A percentile compares a stretch with the other conserved stretches of the same genome.
phyloP scores from a whole-genome alignment of 768 basidiomycete species.

The Phlebiopsis flavidoalba region DNA sequence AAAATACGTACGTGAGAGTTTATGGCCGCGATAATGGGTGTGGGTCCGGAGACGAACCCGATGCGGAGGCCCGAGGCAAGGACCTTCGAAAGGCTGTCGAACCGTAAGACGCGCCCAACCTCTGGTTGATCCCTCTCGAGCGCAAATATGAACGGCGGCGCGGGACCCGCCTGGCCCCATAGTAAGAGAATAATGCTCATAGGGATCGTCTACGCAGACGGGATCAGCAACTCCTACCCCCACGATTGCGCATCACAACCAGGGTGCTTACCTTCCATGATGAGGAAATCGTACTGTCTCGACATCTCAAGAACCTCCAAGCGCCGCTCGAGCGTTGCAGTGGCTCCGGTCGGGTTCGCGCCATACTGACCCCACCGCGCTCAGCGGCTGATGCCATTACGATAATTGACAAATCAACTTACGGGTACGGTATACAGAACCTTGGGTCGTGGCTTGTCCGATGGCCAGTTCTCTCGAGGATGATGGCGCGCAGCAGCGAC shows the following conservation, averaged over 20 bases:
- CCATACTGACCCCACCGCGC: slow-evolving; percentile 49
- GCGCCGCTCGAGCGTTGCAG: slow-evolving; percentile 63
- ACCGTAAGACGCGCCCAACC: slow-evolving; percentile 77
- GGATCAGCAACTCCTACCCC: background rate
- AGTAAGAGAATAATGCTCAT: slow-evolving; percentile 76
- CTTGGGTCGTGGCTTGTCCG: slow-evolving; percentile 65
- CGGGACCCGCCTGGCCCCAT: slow-evolving; percentile 53
- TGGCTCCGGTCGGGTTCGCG: slow-evolving; percentile 83
- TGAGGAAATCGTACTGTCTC: slow-evolving; percentile 68
- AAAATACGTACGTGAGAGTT: slow-evolving; percentile 55
- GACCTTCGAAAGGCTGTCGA: slow-evolving; percentile 88
- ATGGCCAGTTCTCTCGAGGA: slow-evolving; percentile 73
- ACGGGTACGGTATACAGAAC: slow-evolving; percentile 80
- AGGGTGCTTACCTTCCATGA: slow-evolving; percentile 66
- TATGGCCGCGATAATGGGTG: slow-evolving; percentile 58
- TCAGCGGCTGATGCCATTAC: background rate
- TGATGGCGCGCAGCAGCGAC: slow-evolving; percentile 48
- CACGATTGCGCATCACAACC: background rate
- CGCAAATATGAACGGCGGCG: slow-evolving; percentile 77
- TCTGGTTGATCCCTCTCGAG: slow-evolving; percentile 65
- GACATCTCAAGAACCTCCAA: slow-evolving; percentile 69
- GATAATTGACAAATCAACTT: slow-evolving; percentile 5
- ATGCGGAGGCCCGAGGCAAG: slow-evolving; percentile 73
- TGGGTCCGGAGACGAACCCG: slow-evolving; percentile 78
- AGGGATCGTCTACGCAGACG: slow-evolving; percentile 62